Conservation (phyloP, 1,139 yeast species). For the Pichia cactophila region DNA sequence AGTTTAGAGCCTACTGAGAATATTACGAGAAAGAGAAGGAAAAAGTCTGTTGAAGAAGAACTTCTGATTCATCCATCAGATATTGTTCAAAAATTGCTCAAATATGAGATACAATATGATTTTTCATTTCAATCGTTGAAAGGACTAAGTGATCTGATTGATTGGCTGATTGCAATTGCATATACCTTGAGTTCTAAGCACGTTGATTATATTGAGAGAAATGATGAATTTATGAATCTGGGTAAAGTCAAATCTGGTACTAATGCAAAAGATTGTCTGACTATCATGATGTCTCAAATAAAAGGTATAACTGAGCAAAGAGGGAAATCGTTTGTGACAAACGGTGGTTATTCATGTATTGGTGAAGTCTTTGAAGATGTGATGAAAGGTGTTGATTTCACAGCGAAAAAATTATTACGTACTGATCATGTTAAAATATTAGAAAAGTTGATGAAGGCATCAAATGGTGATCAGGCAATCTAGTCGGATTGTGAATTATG, state of each 20-base stretch:
- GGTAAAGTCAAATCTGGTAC: conserved; percentile 50
- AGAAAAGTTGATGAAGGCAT: not conserved
- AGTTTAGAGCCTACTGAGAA: not conserved
- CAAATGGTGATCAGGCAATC: not conserved
- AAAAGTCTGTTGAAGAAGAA: conserved; percentile 6
- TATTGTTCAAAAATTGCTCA: conserved; percentile 28
- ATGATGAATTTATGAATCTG: conserved; percentile 45
- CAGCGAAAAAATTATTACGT: conserved; percentile 12
- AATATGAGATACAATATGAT: conserved; percentile 35
- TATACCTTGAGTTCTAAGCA: conserved; percentile 46
- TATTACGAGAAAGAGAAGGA: conserved; percentile 4
- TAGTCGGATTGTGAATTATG: too few relatives aligned
- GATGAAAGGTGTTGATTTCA: not conserved
- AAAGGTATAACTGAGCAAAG: conserved; percentile 44
- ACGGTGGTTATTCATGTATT: conserved; percentile 31
- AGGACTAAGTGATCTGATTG: conserved; percentile 40
- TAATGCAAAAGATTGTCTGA: conserved; percentile 38
- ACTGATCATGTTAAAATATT: conserved; percentile 15
- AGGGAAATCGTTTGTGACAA: conserved; percentile 27
- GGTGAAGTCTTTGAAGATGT: conserved; percentile 29
- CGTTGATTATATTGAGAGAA: conserved; percentile 50
- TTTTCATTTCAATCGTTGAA: conserved; percentile 43
- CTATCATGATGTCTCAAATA: conserved; percentile 46
- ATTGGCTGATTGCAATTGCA: conserved; percentile 50
- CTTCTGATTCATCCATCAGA: conserved; percentile 18